phyloP scores from a whole-genome alignment of 257 asterid species.

The Salvia splendens region DNA sequence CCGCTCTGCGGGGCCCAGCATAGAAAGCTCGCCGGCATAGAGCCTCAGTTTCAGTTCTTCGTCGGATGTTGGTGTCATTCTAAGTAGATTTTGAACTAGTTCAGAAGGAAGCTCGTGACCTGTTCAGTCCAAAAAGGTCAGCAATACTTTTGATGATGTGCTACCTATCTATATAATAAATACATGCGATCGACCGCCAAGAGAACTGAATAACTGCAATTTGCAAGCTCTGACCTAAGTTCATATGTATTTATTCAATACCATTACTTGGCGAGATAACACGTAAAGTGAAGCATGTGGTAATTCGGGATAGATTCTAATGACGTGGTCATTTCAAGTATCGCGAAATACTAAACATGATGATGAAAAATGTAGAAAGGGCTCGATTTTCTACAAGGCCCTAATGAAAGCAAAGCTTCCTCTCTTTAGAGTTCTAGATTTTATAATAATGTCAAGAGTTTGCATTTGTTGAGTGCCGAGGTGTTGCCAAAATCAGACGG shows the following conservation, averaged over 20 bases:
- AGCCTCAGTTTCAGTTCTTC: slow-evolving; percentile 86
- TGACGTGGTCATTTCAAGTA: not conserved
- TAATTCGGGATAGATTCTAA: not conserved
- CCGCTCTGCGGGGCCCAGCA: slow-evolving; percentile 79
- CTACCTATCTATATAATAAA: not conserved
- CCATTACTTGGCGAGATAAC: not conserved
- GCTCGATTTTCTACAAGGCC: not conserved
- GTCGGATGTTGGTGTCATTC: slow-evolving; percentile 87
- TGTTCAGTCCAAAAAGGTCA: slow-evolving; percentile 42
- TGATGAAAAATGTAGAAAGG: not conserved
- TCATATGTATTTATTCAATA: not conserved
- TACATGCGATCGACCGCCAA: not conserved
- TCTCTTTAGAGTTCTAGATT: not conserved
- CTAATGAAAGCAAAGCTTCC: not conserved
- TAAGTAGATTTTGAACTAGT: slow-evolving; percentile 67
- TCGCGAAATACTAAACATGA: not conserved
- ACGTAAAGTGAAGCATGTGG: not conserved
- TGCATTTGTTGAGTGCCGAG: not conserved
- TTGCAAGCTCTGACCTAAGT: not conserved
- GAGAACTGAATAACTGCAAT: slow-evolving; percentile 1
- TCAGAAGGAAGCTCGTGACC: slow-evolving; percentile 93
- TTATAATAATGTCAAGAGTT: too few species aligned
- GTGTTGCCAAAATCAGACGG: not conserved
- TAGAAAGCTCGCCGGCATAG: slow-evolving; percentile 81
- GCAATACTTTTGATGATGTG: slow-evolving; percentile 15